Evolutionary conservation across 352 stramenopile genomes (phyloP).

Genomic region (Globisporangium alternatum): DNA sequence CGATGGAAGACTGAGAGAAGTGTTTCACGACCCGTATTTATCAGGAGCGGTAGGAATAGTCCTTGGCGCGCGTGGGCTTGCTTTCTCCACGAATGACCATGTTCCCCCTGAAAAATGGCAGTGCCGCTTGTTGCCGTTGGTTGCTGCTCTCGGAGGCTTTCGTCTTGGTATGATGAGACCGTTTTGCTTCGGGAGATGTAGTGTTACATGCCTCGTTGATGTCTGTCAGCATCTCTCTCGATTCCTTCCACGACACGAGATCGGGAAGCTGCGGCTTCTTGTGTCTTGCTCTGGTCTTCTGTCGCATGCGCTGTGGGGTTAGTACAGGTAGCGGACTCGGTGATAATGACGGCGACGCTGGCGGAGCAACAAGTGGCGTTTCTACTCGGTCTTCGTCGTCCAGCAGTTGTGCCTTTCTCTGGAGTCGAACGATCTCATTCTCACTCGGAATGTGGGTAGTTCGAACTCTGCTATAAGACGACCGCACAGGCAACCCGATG

Average conservation of each 20-base stretch:
- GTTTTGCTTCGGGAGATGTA: conserved; percentile 12
- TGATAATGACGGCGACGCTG: neutral
- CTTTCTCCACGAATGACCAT: conserved; percentile 56
- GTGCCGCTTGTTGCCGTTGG: conserved; percentile 22
- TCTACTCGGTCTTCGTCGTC: conserved; percentile 27
- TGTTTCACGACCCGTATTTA: conserved; percentile 4
- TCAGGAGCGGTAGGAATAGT: conserved; percentile 33
- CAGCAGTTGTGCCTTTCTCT: conserved; percentile 20
- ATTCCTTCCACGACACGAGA: conserved; percentile 11
- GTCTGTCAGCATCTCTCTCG: conserved; percentile 6
- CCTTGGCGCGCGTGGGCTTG: conserved; percentile 33
- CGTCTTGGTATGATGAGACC: conserved; percentile 6
- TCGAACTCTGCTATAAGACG: conserved; percentile 24
- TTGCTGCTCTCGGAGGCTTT: conserved; percentile 20
- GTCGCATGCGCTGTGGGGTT: conserved; percentile 12
- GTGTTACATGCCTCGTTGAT: conserved; percentile 15
- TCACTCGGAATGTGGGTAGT: conserved; percentile 36
- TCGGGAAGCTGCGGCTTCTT: conserved; percentile 10
- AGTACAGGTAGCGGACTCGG: conserved; percentile 7
- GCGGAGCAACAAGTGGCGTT: neutral
- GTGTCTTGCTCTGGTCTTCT: conserved; percentile 16
- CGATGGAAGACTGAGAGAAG: conserved; percentile 15
- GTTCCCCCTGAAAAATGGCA: conserved; percentile 74
- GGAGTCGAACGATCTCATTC: conserved; percentile 33
- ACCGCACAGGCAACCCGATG: conserved; percentile 41